A percentile compares a stretch with the other conserved stretches of the same genome.
Conservation (phyloP, 1,284 basidiomycete species). For the Moesziomyces antarcticus region DNA sequence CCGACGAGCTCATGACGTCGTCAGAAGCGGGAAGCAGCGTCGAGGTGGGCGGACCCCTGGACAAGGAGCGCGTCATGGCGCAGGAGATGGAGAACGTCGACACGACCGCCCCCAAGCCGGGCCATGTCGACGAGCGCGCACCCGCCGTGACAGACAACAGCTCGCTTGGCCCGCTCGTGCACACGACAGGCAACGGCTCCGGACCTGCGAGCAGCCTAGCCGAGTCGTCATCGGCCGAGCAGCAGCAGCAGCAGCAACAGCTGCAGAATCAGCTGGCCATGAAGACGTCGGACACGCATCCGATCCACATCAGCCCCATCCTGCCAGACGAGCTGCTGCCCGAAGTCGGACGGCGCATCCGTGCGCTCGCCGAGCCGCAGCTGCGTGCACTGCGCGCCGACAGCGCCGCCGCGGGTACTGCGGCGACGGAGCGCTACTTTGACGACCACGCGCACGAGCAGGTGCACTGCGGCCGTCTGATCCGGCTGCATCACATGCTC, state of each 20-base stretch:
- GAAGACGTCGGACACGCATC: slow-evolving; percentile 65
- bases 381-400: slow-evolving; percentile 7
- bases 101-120: slow-evolving; percentile 35
- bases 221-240: slow-evolving; percentile 2
- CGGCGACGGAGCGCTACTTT: slow-evolving; percentile 15
- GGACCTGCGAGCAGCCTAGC: neutral
- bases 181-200: slow-evolving; percentile 3
- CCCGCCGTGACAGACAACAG: slow-evolving; percentile 4
- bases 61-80: slow-evolving; percentile 35
- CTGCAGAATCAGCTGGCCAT: slow-evolving; percentile 37
- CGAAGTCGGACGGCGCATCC: slow-evolving; percentile 40
- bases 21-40: slow-evolving; percentile 35
- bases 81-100: slow-evolving; percentile 45
- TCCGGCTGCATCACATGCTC: slow-evolving; percentile 48
- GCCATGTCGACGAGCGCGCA: slow-evolving; percentile 7
- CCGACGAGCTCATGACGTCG: slow-evolving; percentile 22
- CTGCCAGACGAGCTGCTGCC: slow-evolving; percentile 49
- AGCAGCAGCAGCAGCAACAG: slow-evolving; percentile 21
- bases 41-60: slow-evolving; percentile 45
- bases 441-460: slow-evolving; percentile 40
- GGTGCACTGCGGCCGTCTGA: slow-evolving; percentile 49
- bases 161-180: slow-evolving; percentile 18
- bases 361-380: slow-evolving; percentile 25
- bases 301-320: slow-evolving; percentile 61
- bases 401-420: slow-evolving; percentile 1